Conservation (phyloP, 768 basidiomycete genomes). For the Candolleomyces eurysporus region DNA sequence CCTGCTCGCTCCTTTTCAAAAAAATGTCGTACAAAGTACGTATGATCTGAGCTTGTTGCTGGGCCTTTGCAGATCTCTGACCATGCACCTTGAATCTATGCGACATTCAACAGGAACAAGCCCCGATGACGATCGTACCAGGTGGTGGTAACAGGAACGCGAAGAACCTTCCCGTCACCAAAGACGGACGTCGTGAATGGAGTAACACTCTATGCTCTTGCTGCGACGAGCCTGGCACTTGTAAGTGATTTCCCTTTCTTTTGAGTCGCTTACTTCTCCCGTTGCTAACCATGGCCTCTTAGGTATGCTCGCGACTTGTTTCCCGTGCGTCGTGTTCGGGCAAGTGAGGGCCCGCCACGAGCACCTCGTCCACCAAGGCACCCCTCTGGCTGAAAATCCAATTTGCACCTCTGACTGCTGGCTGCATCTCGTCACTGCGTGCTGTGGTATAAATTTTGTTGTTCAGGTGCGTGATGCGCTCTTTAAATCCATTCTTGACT, state of each 20-base stretch:
- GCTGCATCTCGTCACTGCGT: conserved; percentile 28
- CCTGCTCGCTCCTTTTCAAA: too few relatives aligned
- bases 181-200: conserved; percentile 31
- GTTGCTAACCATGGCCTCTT: too few relatives aligned
- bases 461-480: not conserved
- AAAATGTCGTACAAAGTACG: too few relatives aligned
- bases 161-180: conserved; percentile 27
- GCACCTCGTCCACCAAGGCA: conserved; percentile 30
- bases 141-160: conserved; percentile 32
- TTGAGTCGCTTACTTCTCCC: too few relatives aligned
- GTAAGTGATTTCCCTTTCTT: too few relatives aligned
- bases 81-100: too few relatives aligned
- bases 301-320: conserved; percentile 31
- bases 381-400: conserved; percentile 30
- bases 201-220: conserved; percentile 27
- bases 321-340: conserved; percentile 39
- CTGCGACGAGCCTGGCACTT: conserved; percentile 25
- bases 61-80: too few relatives aligned
- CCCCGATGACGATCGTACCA: conserved; percentile 22
- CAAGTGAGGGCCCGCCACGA: conserved; percentile 38
- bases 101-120: not conserved
- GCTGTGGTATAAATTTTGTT: not conserved
- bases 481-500: not conserved
- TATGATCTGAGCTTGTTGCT: too few relatives aligned
- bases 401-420: conserved; percentile 32